phyloP scores from a whole-genome alignment of 495 filamentous ascomycete species.

The Penicillium cinerascens region DNA sequence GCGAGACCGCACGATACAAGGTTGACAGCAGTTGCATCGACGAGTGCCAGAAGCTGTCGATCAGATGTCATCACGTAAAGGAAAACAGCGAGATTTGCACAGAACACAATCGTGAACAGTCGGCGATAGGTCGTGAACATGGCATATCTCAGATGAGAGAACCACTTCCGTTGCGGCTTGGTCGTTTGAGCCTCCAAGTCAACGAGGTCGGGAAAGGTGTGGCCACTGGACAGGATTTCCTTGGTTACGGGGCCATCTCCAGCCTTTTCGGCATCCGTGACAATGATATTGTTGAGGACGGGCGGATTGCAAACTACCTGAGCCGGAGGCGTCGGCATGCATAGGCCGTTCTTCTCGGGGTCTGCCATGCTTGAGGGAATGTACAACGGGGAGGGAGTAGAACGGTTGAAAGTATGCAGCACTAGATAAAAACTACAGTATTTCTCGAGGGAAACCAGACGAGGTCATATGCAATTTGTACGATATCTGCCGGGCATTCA shows the following conservation, averaged over 20 bases:
- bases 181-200: conserved; percentile 12
- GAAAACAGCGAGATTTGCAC: conserved; percentile 42
- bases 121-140: conserved; percentile 38
- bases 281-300: not conserved
- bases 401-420: not conserved
- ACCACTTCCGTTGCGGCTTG: conserved; percentile 10
- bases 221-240: not conserved
- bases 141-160: conserved; percentile 22
- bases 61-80: conserved; percentile 25
- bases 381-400: conserved; percentile 1
- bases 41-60: conserved; percentile 16
- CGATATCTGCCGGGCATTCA: not conserved
- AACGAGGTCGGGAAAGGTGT: not conserved
- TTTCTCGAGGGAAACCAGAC: conserved; percentile 1
- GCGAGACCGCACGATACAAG: conserved; percentile 46
- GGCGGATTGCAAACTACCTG: conserved; percentile 4
- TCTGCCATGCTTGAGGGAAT: conserved; percentile 11
- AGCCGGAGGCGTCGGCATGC: conserved; percentile 8
- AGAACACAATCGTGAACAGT: conserved; percentile 41
- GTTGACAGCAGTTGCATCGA: conserved; percentile 42
- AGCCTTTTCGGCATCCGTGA: conserved; percentile 3
- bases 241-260: not conserved
- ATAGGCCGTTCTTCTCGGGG: conserved; percentile 8
- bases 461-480: not conserved
- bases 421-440: not conserved